Conservation (phyloP, 139 green algal genomes). For the Chlamydomonas incerta region DNA sequence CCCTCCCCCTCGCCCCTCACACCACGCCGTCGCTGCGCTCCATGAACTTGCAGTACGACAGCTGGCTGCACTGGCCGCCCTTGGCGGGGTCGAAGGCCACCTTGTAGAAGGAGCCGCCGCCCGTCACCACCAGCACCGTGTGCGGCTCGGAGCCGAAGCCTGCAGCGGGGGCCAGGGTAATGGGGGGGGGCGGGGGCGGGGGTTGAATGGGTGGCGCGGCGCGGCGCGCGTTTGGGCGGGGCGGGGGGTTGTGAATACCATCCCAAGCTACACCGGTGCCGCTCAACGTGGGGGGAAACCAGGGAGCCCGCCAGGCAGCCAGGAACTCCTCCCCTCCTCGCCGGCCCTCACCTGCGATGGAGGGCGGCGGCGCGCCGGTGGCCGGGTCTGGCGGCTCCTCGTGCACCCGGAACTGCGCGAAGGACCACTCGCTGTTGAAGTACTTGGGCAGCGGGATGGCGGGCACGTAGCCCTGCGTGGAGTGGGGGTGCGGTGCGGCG, state of each 20-base stretch:
- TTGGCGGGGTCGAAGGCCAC: slow-evolving; percentile 77
- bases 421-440: slow-evolving; percentile 91
- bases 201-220: too few species aligned
- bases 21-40: slow-evolving; percentile 23
- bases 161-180: slow-evolving; percentile 66
- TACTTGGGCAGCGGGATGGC: slow-evolving; percentile 80
- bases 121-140: slow-evolving; percentile 76
- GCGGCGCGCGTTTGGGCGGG: too few species aligned
- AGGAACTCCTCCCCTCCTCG: too few species aligned
- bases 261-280: too few species aligned
- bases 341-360: too few species aligned
- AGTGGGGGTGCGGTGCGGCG: too few species aligned
- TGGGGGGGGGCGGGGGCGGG: too few species aligned
- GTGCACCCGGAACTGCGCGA: slow-evolving; percentile 80
- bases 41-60: slow-evolving; percentile 65
- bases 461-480: slow-evolving; percentile 64
- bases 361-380: too few species aligned
- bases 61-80: slow-evolving; percentile 70
- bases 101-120: slow-evolving; percentile 67
- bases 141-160: slow-evolving; percentile 72
- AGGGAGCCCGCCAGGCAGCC: too few species aligned
- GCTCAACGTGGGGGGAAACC: too few species aligned
- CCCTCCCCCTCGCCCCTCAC: slow-evolving; percentile 32
- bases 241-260: too few species aligned
- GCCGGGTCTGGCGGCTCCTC: slow-evolving; percentile 22